A percentile compares a stretch with the other conserved stretches of the same genome.
Conservation (phyloP, 2,329 filamentous ascomycete genomes). For the Albophoma yamanashiensis region DNA sequence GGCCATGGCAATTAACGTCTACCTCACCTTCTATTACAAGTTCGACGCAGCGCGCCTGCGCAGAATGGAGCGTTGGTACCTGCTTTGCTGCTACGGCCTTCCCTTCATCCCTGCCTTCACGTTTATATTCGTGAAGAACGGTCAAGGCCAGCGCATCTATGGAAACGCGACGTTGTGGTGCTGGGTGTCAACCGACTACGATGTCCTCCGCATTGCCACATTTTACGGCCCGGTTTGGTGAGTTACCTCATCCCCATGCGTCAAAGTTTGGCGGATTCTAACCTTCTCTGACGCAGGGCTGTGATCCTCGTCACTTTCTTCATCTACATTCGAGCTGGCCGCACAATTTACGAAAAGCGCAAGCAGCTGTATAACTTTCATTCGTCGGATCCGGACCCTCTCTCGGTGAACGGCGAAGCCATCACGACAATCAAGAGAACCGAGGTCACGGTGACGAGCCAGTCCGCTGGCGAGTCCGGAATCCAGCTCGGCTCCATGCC, state of each 20-base stretch:
- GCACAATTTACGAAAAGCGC: conserved; percentile 57
- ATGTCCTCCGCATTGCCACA: conserved; percentile 59
- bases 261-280: conserved; percentile 34
- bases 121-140: conserved; percentile 53
- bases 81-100: conserved; percentile 60
- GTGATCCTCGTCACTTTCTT: conserved; percentile 7
- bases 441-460: conserved; percentile 52
- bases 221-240: conserved; percentile 69
- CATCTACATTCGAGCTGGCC: conserved; percentile 36
- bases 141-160: conserved; percentile 48
- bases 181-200: conserved; percentile 59
- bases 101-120: conserved; percentile 58
- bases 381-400: conserved; percentile 31
- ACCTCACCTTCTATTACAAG: conserved; percentile 68
- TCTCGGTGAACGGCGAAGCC: conserved; percentile 28
- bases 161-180: conserved; percentile 73
- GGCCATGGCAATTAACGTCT: conserved; percentile 76
- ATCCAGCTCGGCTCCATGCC: conserved; percentile 15
- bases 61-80: conserved; percentile 59
- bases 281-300: conserved; percentile 8
- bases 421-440: conserved; percentile 45
- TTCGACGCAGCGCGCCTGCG: conserved; percentile 56
- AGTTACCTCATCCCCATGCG: conserved; percentile 8
- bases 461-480: conserved; percentile 19
- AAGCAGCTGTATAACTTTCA: conserved; percentile 47